phyloP scores from a whole-genome alignment of 208 protist species.

The Trichomonas tenax region DNA sequence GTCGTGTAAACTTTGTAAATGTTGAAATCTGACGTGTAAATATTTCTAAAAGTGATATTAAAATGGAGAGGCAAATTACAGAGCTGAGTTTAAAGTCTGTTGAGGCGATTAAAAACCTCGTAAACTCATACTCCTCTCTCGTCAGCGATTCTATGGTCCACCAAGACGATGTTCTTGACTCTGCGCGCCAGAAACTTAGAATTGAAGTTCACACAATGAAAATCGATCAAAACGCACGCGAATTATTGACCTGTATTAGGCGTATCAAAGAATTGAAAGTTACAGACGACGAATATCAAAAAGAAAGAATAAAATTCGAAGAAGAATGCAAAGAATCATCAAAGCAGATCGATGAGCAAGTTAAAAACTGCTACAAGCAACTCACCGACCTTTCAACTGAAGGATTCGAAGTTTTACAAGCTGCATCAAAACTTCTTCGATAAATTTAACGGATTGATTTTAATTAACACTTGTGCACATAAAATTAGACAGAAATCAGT shows the following conservation, averaged over 20 bases:
- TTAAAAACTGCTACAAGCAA: background rate
- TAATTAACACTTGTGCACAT: too few relatives aligned
- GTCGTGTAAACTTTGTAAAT: too few relatives aligned
- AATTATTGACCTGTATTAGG: background rate
- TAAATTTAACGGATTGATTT: background rate
- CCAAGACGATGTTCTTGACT: background rate
- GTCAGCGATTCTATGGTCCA: background rate
- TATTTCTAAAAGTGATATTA: background rate
- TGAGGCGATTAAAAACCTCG: background rate
- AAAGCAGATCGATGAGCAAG: background rate
- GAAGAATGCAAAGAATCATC: background rate
- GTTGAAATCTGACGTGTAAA: too few relatives aligned
- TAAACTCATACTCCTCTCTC: background rate
- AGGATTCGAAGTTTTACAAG: background rate
- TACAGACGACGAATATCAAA: background rate
- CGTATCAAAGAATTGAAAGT: background rate
- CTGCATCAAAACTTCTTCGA: background rate
- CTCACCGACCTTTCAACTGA: background rate
- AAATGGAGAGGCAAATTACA: background rate
- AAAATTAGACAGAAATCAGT: too few relatives aligned
- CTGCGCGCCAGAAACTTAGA: background rate
- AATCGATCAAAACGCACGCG: background rate
- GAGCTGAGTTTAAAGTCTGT: background rate
- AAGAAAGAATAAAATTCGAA: background rate
- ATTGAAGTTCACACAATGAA: conserved; percentile 8